Base-by-base conservation (phyloP, 192 early-diverging fungal genomes). In the Linderina pennispora region DNA sequence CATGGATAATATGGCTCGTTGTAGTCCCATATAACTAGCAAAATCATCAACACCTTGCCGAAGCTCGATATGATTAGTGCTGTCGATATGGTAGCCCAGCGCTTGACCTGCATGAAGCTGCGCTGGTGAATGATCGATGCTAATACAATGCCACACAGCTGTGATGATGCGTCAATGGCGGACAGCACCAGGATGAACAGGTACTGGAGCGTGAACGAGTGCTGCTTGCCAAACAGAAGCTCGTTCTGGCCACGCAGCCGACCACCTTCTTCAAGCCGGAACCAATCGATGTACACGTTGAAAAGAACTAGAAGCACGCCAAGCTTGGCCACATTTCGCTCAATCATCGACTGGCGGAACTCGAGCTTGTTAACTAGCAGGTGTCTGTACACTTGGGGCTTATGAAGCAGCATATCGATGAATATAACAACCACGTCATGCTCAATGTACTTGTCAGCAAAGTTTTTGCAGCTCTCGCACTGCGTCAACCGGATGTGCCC, bases 271-370 rank as follows among this genome's bases (percentile, higher is more conserved):
- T 94, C 89, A 10, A 94, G 50, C n/a, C 82, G 78, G 73, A 87
- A 89, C 91, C 89, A 94, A 55, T 91, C 90, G 43, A 91, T 87
- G 57, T 91, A 92, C 37, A 94, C 92, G 74, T 90, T 90, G 57
- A 94, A 94, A 11, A 94, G 61, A 17, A 91, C 74, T 31, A 94
- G 58, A 7, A 94, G 76, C 4, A 95, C 62, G 5, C 81, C 82
- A 23, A 94, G 74, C 42, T 90, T 88, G 45, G 75, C 53, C 10
- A 90, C 78, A 46, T 80, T 80, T 37, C 62, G 73, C 77, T 92
- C 52, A 23, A 69, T 51, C 13, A 31, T 34, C 9, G 49, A 51
- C n/a, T 37, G 58, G 24, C 54, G 68, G 42, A 83, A 80, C 36
- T 71, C 69, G 40, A 85, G 67, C 40, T 84, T 75, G 65, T 95